A percentile compares a stretch with the other conserved stretches of the same genome.
Conservation (phyloP, 352 stramenopile species). For the Phytopythium vexans region DNA sequence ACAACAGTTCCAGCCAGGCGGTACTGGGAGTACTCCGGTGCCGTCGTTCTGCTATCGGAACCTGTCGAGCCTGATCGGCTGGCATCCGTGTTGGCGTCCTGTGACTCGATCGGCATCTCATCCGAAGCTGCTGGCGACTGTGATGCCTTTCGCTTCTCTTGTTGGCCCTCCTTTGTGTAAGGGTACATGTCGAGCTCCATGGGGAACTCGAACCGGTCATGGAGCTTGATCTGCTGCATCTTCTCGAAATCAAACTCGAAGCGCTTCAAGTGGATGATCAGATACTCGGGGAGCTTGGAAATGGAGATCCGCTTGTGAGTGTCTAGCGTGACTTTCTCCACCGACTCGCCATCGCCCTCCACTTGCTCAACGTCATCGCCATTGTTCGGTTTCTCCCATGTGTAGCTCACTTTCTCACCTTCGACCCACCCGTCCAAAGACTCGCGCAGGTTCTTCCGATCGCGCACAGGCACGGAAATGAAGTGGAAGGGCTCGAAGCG, state of each 20-base stretch:
- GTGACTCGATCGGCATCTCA: neutral
- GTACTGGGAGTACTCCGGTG: constrained; percentile 84
- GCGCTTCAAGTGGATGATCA: constrained; percentile 94
- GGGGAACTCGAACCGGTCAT: constrained; percentile 93
- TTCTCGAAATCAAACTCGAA: constrained; percentile 96
- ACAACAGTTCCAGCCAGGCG: constrained; percentile 86
- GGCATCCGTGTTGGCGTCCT: constrained; percentile 6
- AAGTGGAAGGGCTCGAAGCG: constrained; percentile 90
- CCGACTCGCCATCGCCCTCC: constrained; percentile 17
- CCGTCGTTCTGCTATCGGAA: constrained; percentile 24
- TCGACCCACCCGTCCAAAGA: constrained; percentile 85
- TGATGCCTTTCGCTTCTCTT: constrained; percentile 46
- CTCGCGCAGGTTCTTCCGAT: constrained; percentile 84
- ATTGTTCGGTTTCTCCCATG: constrained; percentile 62
- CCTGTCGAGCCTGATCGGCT: constrained; percentile 4
- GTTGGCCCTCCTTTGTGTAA: constrained; percentile 87
- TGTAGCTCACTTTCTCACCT: constrained; percentile 90
- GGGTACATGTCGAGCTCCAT: constrained; percentile 86
- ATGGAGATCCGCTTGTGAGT: constrained; percentile 91
- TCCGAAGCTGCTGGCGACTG: constrained; percentile 14
- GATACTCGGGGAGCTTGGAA: constrained; percentile 79
- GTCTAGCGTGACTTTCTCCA: constrained; percentile 80
- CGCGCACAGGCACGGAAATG: constrained; percentile 86
- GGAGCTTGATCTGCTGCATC: constrained; percentile 93
- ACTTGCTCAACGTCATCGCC: constrained; percentile 16